These are phyloP conservation scores for Sphagnurus paluster DNA, from an alignment of 1,284 basidiomycete species.

Conservation along the genomic window DNA sequence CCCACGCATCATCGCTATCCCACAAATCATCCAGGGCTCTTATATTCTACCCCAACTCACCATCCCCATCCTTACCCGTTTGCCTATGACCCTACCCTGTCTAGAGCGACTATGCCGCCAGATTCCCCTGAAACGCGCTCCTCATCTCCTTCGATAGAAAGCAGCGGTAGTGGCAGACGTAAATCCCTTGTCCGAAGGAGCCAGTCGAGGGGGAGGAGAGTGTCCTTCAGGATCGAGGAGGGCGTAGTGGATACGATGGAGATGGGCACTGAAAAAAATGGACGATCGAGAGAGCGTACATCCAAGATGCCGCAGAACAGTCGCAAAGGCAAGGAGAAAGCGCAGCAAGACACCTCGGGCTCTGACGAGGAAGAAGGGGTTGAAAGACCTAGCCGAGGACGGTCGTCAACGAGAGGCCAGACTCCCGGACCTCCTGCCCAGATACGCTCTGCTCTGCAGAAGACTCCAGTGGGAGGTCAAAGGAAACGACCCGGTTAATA, in stretches of 20 bases:
- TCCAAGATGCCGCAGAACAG: not conserved
- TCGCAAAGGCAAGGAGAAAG: conserved; percentile 4
- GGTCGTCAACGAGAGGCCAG: not conserved
- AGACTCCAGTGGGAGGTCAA: not conserved
- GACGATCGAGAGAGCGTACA: not conserved
- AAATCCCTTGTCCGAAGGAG: conserved; percentile 36
- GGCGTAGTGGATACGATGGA: conserved; percentile 13
- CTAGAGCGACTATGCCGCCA: conserved; percentile 45
- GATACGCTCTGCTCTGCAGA: not conserved
- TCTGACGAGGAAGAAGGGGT: not conserved
- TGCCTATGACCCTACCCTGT: conserved; percentile 40
- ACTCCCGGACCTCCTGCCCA: conserved; percentile 6
- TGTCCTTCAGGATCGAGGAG: conserved; percentile 34
- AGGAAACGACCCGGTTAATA: not conserved
- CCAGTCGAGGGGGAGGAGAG: conserved; percentile 37
- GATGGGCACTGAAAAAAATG: not conserved
- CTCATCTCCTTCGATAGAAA: conserved; percentile 23
- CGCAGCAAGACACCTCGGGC: not conserved
- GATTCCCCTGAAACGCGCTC: conserved; percentile 41
- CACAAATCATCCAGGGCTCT: conserved; percentile 16
- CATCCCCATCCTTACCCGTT: conserved; percentile 38
- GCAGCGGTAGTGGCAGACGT: conserved; percentile 18
- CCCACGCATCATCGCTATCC: conserved; percentile 21
- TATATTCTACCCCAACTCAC: conserved; percentile 39
- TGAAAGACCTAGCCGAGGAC: conserved; percentile 2